Base-by-base conservation (phyloP, 495 filamentous ascomycete species). In the Lindgomyces ingoldianus region DNA sequence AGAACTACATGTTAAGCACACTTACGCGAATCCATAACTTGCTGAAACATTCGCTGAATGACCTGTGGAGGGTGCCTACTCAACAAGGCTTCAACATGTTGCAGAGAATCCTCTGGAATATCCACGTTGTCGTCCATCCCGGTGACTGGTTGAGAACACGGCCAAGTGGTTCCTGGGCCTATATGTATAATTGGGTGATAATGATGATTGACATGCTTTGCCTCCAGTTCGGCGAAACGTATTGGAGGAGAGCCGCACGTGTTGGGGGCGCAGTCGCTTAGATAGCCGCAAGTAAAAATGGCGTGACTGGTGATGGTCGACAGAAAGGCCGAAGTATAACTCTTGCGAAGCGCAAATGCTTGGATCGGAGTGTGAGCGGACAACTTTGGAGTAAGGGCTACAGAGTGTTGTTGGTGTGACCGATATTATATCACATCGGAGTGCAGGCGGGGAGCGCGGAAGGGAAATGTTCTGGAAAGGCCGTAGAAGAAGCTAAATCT, bases 1-100 rank as follows among this genome's bases (percentile, higher is more conserved):
- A 49, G 12, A 42, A 36, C 24, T 19, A 19, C 21, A 21, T 44
- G 14, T 3, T 22, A 16, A 27, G 16, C 10, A 1, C 14, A 64
- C 62, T 11, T 19, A 67, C 64, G 57, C 22, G 55, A 56, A 12
- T 68, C 59, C 19, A 63, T 52, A 30, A 51, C 58, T 24, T 68
- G 65, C 36, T 57, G 51, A 52, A 68, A 68, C 65, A 68, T 68
- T 14, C 65, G n/a, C 53, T 62, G 65, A 46, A 68, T 62, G 42
- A 59, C 29, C 22, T 68, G 57, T 30, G 65, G 65, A 22, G 49
- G 58, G 54, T 68, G 65, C 19, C 65, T 9, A 18, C 30, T 36
- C 26, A 68, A 53, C 52, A 68, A 33, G n/a, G 65, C 65, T 39
- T 68, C 58, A 21, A 68, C 45, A 51, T 68, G 65, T 24, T 46